Conservation (phyloP, 306 rosid species). For the Cyamopsis tetragonoloba region DNA sequence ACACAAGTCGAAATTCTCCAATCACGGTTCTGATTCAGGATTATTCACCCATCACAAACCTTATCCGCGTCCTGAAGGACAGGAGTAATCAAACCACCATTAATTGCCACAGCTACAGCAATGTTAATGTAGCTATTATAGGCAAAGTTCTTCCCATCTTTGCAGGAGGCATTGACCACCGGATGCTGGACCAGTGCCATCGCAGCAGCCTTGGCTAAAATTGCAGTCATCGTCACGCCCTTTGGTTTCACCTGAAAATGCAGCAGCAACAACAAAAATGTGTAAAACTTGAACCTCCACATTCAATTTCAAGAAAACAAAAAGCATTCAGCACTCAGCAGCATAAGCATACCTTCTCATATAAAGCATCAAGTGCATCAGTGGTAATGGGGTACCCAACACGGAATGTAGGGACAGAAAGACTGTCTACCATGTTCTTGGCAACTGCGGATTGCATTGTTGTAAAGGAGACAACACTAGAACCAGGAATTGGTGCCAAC, state of each 20-base stretch:
- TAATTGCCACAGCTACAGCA: conserved; percentile 81
- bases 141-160: conserved; percentile 70
- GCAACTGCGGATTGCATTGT: conserved; percentile 89
- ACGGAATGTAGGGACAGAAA: conserved; percentile 77
- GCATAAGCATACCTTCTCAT: conserved; percentile 54
- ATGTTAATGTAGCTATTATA: conserved; percentile 64
- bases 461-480: conserved; percentile 77
- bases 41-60: conserved; percentile 32
- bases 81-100: conserved; percentile 86
- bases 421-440: conserved; percentile 88
- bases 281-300: background rate
- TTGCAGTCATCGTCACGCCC: conserved; percentile 93
- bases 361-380: conserved; percentile 66
- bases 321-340: background rate
- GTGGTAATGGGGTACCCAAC: conserved; percentile 72
- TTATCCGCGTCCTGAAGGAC: conserved; percentile 92
- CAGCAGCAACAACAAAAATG: background rate
- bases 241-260: conserved; percentile 70
- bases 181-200: conserved; percentile 86
- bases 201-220: conserved; percentile 81
- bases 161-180: conserved; percentile 72
- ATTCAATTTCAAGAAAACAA: background rate
- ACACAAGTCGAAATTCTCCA: background rate
- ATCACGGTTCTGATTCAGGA: background rate
- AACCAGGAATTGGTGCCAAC: conserved; percentile 59